Evolutionary conservation across 129 eudicot species (phyloP).

Genomic region (Arctium minus): DNA sequence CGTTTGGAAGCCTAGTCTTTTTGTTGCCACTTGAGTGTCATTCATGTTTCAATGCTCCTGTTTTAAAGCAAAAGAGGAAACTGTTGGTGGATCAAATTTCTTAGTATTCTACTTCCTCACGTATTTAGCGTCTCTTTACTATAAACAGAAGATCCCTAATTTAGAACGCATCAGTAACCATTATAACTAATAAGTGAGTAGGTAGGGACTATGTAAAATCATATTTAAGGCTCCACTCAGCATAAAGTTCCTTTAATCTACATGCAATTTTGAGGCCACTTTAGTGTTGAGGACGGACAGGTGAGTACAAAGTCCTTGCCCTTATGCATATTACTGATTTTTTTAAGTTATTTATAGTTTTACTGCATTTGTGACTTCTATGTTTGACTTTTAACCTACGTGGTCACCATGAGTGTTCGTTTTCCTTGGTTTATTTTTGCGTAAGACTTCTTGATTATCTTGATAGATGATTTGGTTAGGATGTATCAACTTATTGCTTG

Average conservation of each 20-base stretch:
- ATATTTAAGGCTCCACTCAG: neutral
- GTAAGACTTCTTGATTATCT: conserved; percentile 1
- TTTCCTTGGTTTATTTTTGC: neutral
- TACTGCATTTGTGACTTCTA: neutral
- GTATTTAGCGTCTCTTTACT: neutral
- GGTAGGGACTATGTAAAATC: neutral
- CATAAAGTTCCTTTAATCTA: neutral
- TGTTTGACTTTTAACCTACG: neutral
- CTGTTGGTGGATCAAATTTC: neutral
- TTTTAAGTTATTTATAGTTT: neutral
- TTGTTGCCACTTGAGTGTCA: neutral
- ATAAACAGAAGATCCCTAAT: neutral
- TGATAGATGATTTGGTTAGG: neutral
- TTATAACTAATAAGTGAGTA: neutral
- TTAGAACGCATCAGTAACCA: neutral
- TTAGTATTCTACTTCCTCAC: neutral
- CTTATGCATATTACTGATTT: neutral
- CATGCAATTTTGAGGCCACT: neutral
- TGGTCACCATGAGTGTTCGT: neutral
- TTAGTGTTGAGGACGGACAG: neutral
- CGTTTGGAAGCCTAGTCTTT: no score
- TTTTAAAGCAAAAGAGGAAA: neutral
- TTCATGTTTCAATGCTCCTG: neutral
- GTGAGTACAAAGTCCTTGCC: neutral
- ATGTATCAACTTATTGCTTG: conserved; percentile 12